Evolutionary conservation across 306 rosid species (phyloP).

Genomic region (Rosa multiflora): DNA sequence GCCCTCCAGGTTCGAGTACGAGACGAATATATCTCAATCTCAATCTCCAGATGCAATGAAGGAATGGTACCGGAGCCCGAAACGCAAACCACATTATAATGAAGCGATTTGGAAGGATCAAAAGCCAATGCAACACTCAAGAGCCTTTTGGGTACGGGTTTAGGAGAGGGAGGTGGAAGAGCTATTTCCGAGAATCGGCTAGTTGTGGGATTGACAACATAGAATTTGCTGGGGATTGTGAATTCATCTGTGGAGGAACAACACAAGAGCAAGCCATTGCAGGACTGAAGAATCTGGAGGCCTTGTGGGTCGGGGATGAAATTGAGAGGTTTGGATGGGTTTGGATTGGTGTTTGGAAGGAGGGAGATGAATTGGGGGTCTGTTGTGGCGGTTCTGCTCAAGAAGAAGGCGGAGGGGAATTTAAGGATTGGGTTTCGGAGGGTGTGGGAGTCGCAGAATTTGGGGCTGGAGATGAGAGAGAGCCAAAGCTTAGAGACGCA

Average conservation of each 20-base stretch:
- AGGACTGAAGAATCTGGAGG: slow-evolving; percentile 11
- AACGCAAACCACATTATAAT: slow-evolving; percentile 1
- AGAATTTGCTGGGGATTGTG: neutral
- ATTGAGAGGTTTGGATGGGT: neutral
- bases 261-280: slow-evolving; percentile 29
- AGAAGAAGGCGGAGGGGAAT: neutral
- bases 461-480: slow-evolving; percentile 25
- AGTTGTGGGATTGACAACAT: slow-evolving; percentile 12
- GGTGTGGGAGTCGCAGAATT: neutral
- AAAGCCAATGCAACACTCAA: slow-evolving; percentile 3
- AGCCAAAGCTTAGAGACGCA: slow-evolving; percentile 32
- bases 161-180: no score
- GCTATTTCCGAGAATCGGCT: neutral
- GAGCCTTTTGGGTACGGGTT: neutral
- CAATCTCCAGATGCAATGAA: neutral
- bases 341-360: neutral
- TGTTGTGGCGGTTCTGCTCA: neutral
- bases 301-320: neutral
- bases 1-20: slow-evolving; percentile 16
- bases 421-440: neutral
- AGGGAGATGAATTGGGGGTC: neutral
- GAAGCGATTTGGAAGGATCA: slow-evolving; percentile 11
- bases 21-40: slow-evolving; percentile 9
- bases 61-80: neutral
- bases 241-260: neutral